Conservation (phyloP, 2,329 filamentous ascomycete species). For the Colletotrichum phormii region DNA sequence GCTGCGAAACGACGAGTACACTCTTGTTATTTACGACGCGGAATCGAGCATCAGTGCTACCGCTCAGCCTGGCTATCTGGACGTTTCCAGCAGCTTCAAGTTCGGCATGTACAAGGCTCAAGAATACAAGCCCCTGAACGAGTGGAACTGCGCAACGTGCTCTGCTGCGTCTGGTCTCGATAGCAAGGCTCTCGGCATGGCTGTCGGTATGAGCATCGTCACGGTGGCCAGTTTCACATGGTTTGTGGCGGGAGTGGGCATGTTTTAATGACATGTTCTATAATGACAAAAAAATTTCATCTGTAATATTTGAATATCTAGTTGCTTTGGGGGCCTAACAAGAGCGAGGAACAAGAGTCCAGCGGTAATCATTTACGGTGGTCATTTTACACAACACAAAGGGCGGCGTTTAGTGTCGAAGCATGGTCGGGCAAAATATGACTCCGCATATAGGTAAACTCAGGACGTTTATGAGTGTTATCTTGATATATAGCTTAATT, state of each 20-base stretch:
- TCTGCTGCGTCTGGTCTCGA: slow-evolving; percentile 61
- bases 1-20: slow-evolving; percentile 67
- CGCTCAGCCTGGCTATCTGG: slow-evolving; percentile 67
- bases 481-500: slow-evolving; percentile 33
- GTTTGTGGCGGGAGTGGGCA: slow-evolving; percentile 62
- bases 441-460: slow-evolving; percentile 30
- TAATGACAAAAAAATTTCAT: slow-evolving; percentile 8
- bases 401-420: slow-evolving; percentile 34
- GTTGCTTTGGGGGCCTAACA: neutral
- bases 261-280: slow-evolving; percentile 41
- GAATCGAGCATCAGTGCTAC: slow-evolving; percentile 61
- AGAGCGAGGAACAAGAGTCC: slow-evolving; percentile 20
- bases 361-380: slow-evolving; percentile 33
- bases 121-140: slow-evolving; percentile 63
- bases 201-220: slow-evolving; percentile 64
- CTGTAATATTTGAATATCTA: slow-evolving; percentile 23
- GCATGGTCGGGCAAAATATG: slow-evolving; percentile 32
- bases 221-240: slow-evolving; percentile 73
- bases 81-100: slow-evolving; percentile 57
- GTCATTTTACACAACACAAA: slow-evolving; percentile 5
- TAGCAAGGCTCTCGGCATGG: slow-evolving; percentile 60
- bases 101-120: slow-evolving; percentile 70
- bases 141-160: slow-evolving; percentile 69
- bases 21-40: slow-evolving; percentile 71
- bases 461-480: slow-evolving; percentile 29